Evolutionary conservation across 306 rosid species (phyloP), one percentile per base, ranked within the genome.

Genomic region (Dryas octopetala): DNA sequence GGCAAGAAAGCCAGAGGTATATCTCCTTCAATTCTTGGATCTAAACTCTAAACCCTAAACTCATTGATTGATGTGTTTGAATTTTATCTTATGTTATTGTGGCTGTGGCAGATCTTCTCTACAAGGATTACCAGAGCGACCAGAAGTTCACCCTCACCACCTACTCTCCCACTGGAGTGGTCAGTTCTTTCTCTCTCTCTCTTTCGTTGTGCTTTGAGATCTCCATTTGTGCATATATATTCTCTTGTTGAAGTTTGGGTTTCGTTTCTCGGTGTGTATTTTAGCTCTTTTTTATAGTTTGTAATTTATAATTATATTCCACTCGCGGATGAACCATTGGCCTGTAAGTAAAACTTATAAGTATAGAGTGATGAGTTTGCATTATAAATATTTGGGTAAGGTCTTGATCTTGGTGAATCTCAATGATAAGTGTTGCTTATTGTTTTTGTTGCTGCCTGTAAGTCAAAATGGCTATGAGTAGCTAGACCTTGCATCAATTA

Each of bases 1-100:
- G 97, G 97, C 85, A 94, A 90, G 71, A 88, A 82, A 78, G 89
- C 97, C 80, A 86, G 96, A 89, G 98, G 96, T 92, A 53, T 80
- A 14, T 70, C 60, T 64, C 5, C 46, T 47, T 44, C 55, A 61
- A 10, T 32, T 32, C 38, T 32, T 32, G 38, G 3, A 32, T 32
- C 38, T 32, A 32, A 32, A 32, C 38, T 1, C 2, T 32, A 2
- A 32, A 32, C 2, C 62, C 43, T 40, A 13, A 49, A 52, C 50
- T 6, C 6, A 51, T 19, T 49, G 40, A 4, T 32, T 62, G 55
- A 58, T 28, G 15, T 3, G 1, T 51, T 43, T 47, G 10, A 12
- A 50, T 43, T 59, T 59, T 13, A n/a, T 14, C 44, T 32, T 4
- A 9, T 23, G 54, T 16, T 53, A 4, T 45, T 62, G 1, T 10